Evolutionary conservation across 805 yeast species (phyloP).

Genomic region (Wickerhamomyces chambardii): DNA sequence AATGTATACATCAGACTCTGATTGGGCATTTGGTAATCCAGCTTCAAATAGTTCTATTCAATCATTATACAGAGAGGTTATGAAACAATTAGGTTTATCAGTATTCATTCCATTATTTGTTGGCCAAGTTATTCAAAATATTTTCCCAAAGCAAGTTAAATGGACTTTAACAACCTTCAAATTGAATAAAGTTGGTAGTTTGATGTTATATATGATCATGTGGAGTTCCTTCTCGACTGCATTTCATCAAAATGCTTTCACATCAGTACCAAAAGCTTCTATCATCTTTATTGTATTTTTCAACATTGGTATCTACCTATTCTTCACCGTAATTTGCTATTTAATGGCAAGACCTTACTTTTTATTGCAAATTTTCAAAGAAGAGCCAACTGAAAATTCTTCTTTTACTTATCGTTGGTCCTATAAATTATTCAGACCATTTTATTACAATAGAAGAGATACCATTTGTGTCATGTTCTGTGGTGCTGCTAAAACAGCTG

Average conservation of each 20-base stretch:
- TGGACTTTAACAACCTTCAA: slow-evolving; percentile 50
- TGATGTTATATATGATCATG: slow-evolving; percentile 72
- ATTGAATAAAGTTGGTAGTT: slow-evolving; percentile 66
- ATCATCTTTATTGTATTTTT: slow-evolving; percentile 74
- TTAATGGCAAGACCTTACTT: slow-evolving; percentile 51
- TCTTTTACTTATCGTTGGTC: slow-evolving; percentile 34
- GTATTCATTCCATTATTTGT: slow-evolving; percentile 81
- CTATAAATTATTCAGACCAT: slow-evolving; percentile 39
- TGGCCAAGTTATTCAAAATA: slow-evolving; percentile 76
- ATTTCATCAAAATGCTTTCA: slow-evolving; percentile 73
- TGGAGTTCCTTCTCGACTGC: slow-evolving; percentile 82
- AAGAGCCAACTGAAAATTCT: slow-evolving; percentile 37
- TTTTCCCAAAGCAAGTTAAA: slow-evolving; percentile 56
- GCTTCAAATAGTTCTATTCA: slow-evolving; percentile 44
- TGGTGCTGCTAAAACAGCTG: slow-evolving; percentile 93
- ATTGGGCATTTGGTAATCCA: slow-evolving; percentile 79
- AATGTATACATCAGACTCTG: slow-evolving; percentile 43
- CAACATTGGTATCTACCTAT: slow-evolving; percentile 70
- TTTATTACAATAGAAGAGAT: slow-evolving; percentile 62
- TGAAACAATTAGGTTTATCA: slow-evolving; percentile 81
- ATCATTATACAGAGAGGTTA: slow-evolving; percentile 59
- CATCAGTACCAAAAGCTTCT: slow-evolving; percentile 56
- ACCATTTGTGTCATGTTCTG: slow-evolving; percentile 77
- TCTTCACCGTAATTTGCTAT: slow-evolving; percentile 63
- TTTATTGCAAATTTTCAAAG: slow-evolving; percentile 31